Base-by-base conservation (phyloP, 768 basidiomycete genomes). In the Collybiopsis confluens region DNA sequence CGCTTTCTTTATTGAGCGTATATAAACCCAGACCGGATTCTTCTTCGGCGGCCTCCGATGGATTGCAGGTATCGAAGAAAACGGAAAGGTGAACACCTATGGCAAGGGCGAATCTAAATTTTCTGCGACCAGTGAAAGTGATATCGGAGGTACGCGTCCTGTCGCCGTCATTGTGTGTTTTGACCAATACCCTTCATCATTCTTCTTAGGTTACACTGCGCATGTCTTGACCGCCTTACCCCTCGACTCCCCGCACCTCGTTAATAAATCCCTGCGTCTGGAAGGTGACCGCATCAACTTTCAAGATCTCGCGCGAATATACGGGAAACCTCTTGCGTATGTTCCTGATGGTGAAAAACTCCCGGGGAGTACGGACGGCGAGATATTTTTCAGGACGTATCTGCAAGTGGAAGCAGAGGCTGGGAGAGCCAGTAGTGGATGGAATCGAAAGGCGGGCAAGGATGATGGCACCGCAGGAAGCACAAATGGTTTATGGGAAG, bases 151-250 rank as follows among this genome's bases (percentile, higher is more conserved):
- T 33, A 33, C 5, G 30, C 13, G 6, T 13, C 30, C 30, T 13
- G 6, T 13, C 30, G 6, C 30, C 13, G 6, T 13, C 30, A 33
- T 6, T 33, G 6, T 33, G 5, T 33, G 6, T 13, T 33, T 38
- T 26, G 20, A 2, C n/a, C 26, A 13, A 9, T 20, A 11, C 16
- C 9, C 26, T 20, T 23, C 11, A 2, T 20, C 13, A 23, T 16
- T 21, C 16, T 9, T 36, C 10, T 3, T 35, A 73, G 72, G 71
- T 10, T 73, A 70, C 40, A 44, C 67, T 24, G 72, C 64, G 13
- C 61, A 73, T 45, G 58, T 70, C 42, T 61, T 72, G 45, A 72
- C 70, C 5, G 61, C 64, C 1, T 52, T 70, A 1, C 65, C 70
- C 1, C 43, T 58, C 0, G 48, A 57, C 15, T 48, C 47, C 4